Conservation (phyloP, 2,329 filamentous ascomycete species). For the Penicillium olsonii region DNA sequence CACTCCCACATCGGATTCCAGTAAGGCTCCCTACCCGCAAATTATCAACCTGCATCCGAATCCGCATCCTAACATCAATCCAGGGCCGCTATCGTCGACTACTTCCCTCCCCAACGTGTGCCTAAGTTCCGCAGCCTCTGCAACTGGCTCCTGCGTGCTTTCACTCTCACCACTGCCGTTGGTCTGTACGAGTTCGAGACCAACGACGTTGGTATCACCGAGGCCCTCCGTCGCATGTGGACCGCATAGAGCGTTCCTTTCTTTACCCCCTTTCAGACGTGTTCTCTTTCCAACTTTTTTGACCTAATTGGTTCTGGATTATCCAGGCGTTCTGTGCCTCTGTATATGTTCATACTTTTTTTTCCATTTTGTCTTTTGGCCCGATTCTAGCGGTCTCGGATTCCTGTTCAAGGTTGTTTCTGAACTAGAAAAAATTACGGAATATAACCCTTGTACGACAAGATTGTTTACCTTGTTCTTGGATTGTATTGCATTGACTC, state of each 20-base stretch:
- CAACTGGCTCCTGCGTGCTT: conserved; percentile 76
- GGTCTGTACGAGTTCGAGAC: conserved; percentile 99
- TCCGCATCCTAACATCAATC: conserved; percentile 15
- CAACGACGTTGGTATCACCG: conserved; percentile 92
- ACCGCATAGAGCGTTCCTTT: conserved; percentile 56
- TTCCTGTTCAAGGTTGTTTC: conserved; percentile 16
- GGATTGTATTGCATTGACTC: background rate
- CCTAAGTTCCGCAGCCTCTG: conserved; percentile 67
- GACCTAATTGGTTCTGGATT: conserved; percentile 27
- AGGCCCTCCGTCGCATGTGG: conserved; percentile 87
- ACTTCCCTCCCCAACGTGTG: conserved; percentile 73
- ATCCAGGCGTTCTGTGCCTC: conserved; percentile 34
- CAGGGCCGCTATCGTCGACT: conserved; percentile 79
- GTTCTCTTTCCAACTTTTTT: conserved; percentile 25
- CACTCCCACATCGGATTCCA: conserved; percentile 97
- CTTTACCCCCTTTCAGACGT: conserved; percentile 10
- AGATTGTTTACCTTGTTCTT: conserved; percentile 13
- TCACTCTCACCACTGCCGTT: conserved; percentile 78
- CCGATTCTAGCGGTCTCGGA: conserved; percentile 16
- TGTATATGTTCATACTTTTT: conserved; percentile 35
- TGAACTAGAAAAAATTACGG: conserved; percentile 22
- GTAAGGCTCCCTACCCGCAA: conserved; percentile 47
- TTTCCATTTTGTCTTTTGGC: conserved; percentile 24
- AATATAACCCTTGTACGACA: conserved; percentile 16
- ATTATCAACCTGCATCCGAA: background rate